Conservation (phyloP, 306 rosid genomes). For the Geum urbanum region DNA sequence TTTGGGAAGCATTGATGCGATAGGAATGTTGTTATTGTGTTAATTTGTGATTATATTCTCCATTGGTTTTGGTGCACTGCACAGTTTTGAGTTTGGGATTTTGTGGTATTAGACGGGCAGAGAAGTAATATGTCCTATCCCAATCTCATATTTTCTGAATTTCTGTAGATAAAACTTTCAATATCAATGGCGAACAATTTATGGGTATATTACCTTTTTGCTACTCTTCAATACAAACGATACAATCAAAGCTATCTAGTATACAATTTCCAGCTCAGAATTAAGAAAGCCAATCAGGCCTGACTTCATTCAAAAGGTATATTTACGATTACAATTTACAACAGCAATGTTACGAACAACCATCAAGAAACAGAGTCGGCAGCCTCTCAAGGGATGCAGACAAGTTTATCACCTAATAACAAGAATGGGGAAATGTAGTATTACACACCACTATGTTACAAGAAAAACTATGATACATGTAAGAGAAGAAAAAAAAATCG, state of each 20-base stretch:
- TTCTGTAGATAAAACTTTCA: background rate
- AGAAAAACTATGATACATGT: slow-evolving; percentile 51
- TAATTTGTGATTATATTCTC: background rate
- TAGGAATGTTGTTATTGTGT: background rate
- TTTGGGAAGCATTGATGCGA: background rate
- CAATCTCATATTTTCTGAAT: background rate
- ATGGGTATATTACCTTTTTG: too few relatives aligned
- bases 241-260: too few relatives aligned
- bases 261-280: background rate
- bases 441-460: slow-evolving; percentile 53
- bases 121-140: background rate
- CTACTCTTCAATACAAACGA: too few relatives aligned
- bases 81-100: background rate
- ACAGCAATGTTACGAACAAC: slow-evolving; percentile 42
- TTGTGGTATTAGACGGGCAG: background rate
- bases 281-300: slow-evolving; percentile 6
- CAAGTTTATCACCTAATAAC: slow-evolving; percentile 32
- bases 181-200: background rate
- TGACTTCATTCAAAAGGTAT: slow-evolving; percentile 34
- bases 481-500: slow-evolving; percentile 22
- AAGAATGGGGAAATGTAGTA: slow-evolving; percentile 30
- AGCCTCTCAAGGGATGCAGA: slow-evolving; percentile 36
- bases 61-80: background rate
- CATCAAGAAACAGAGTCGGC: slow-evolving; percentile 34
- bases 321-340: slow-evolving; percentile 24